Base-by-base conservation (phyloP, 2,329 filamentous ascomycete species). In the Epicoccum sorghinum region DNA sequence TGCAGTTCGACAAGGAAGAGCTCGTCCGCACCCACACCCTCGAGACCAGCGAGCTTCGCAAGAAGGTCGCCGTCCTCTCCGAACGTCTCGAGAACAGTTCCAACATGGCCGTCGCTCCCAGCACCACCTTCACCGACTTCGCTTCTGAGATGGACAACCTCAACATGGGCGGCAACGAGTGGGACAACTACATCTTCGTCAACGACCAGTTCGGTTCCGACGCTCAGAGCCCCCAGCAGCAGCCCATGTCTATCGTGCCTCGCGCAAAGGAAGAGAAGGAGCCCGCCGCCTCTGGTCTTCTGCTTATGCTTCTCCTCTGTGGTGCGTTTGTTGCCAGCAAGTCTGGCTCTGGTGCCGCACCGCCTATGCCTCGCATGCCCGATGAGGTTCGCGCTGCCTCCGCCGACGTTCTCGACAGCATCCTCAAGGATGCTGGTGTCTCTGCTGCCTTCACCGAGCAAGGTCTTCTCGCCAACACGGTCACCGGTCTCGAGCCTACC, bases 241-340 rank as follows among this genome's bases (percentile, higher is more conserved):
- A 74, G 55, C 64, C 72, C 24, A 65, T 78, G 43, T 72, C 79
- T 40, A 68, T 80, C 45, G 69, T 77, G 18, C 65, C 75, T 4
- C 72, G 77, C 55, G 75, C 75, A 57, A 77, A 80, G 66, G 73
- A 75, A 35, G 75, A 80, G 48, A 81, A 82, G 53, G 79, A 81
- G 55, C 83, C 87, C 57, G 88, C 91, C 64, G 90, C 93, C 67
- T 90, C 91, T 46, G 86, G 91, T 68, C 79, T 98, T 67, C 83
- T 98, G 74, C 89, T 93, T 76, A 96, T 97, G 91, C 89, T 97
- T 65, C 89, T 99, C 71, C 89, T 99, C 49, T 93, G 96, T 61
- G 95, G 95, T 71, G 95, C 95, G 47, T 96, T 97, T 72, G 92
- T 98, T 66, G 89, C 95, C 58, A 97, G 93, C 29, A 96, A 93